These are phyloP conservation scores for Aureobasidium sp. DNA, from an alignment of 2,329 filamentous ascomycete species.

Conservation along the genomic window DNA sequence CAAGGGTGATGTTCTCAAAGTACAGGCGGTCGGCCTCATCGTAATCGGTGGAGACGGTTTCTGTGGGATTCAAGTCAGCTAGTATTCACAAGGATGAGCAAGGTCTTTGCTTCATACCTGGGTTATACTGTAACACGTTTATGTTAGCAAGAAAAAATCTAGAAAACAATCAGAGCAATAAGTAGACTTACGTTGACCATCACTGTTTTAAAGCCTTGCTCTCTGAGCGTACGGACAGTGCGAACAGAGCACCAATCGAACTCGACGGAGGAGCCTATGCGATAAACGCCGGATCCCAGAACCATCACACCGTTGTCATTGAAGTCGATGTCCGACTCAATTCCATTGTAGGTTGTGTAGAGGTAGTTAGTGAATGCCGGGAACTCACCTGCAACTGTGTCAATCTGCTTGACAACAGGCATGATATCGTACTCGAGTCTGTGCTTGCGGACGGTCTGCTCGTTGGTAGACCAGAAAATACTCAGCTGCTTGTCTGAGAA, in stretches of 20 bases:
- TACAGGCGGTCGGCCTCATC: slow-evolving; percentile 92
- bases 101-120: slow-evolving; percentile 27
- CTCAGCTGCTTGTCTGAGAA: slow-evolving; percentile 92
- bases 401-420: slow-evolving; percentile 94
- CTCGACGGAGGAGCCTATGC: slow-evolving; percentile 89
- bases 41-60: slow-evolving; percentile 65
- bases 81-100: too few species aligned
- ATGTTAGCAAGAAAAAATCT: background rate
- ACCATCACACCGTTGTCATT: slow-evolving; percentile 94
- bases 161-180: slow-evolving; percentile 4
- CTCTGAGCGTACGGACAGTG: slow-evolving; percentile 81
- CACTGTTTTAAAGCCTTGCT: slow-evolving; percentile 81
- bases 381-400: slow-evolving; percentile 96
- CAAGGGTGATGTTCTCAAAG: slow-evolving; percentile 90
- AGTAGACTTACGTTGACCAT: slow-evolving; percentile 64
- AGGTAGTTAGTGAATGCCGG: slow-evolving; percentile 79
- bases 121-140: slow-evolving; percentile 53
- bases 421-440: slow-evolving; percentile 80
- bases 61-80: slow-evolving; percentile 28
- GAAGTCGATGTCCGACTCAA: slow-evolving; percentile 75
- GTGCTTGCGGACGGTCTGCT: slow-evolving; percentile 77
- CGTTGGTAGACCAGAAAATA: slow-evolving; percentile 90
- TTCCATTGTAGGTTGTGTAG: slow-evolving; percentile 91
- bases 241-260: slow-evolving; percentile 99
- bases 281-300: slow-evolving; percentile 88